Evolutionary conservation across 2,329 filamentous ascomycete species (phyloP).

Genomic region (Venturiaceae sp.): DNA sequence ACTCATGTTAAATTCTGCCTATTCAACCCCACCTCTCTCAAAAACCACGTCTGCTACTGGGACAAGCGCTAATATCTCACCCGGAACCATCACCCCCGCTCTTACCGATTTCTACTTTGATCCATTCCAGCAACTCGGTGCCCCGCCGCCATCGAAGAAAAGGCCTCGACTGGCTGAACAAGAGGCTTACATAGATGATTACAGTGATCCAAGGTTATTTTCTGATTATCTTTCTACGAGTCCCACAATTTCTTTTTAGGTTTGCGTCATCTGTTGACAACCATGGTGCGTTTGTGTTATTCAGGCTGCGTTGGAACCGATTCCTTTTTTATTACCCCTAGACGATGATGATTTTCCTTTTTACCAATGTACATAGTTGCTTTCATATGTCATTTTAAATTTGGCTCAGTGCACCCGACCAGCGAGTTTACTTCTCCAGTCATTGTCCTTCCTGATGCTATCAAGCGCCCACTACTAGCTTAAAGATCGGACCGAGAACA

Average conservation of each 20-base stretch:
- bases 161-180: background rate
- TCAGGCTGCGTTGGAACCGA: background rate
- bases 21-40: background rate
- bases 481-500: no score
- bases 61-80: background rate
- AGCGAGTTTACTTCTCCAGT: no score
- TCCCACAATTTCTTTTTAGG: background rate
- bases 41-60: background rate
- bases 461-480: no score
- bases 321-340: background rate
- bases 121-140: background rate
- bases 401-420: no score
- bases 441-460: no score
- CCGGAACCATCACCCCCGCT: background rate
- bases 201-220: background rate
- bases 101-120: background rate
- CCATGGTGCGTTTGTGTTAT: background rate
- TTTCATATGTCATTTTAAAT: no score
- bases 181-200: background rate
- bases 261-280: background rate
- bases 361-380: background rate
- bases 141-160: background rate
- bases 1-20: background rate
- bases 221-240: background rate
- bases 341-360: background rate